Conservation (phyloP, 2,329 filamentous ascomycete genomes). For the Diplocarpon rosae region DNA sequence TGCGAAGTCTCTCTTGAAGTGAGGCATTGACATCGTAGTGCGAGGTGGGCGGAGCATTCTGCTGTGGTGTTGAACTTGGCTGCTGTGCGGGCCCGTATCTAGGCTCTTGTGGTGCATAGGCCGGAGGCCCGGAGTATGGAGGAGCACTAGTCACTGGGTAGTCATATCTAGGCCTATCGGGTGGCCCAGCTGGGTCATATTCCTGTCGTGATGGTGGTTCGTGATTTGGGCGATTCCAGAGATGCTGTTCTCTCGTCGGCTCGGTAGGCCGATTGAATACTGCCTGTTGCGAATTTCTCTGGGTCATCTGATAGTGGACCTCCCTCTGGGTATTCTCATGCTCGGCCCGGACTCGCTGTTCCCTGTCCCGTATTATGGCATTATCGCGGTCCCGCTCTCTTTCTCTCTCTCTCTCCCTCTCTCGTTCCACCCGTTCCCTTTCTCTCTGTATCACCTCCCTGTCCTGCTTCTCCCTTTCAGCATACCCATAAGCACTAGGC, state of each 20-base stretch:
- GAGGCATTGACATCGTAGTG: constrained; percentile 22
- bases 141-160: constrained; percentile 19
- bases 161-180: constrained; percentile 17
- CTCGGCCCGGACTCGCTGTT: constrained; percentile 28
- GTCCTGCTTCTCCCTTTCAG: constrained; percentile 36
- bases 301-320: constrained; percentile 21
- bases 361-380: constrained; percentile 7
- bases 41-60: constrained; percentile 20
- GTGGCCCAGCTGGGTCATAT: constrained; percentile 12
- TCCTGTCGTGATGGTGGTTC: constrained; percentile 15
- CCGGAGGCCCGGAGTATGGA: constrained; percentile 19
- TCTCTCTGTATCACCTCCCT: constrained; percentile 19
- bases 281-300: constrained; percentile 15
- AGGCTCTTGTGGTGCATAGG: constrained; percentile 21
- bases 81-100: constrained; percentile 28
- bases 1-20: constrained; percentile 23
- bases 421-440: constrained; percentile 21
- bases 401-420: constrained; percentile 29
- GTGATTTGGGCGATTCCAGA: constrained; percentile 23
- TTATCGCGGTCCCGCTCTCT: constrained; percentile 30
- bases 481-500: constrained; percentile 38
- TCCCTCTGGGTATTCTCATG: constrained; percentile 11
- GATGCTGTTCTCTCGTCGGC: constrained; percentile 17
- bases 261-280: constrained; percentile 19
- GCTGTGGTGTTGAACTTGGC: constrained; percentile 26